Conservation (phyloP, 768 basidiomycete genomes). For the Mycena haematopus region DNA sequence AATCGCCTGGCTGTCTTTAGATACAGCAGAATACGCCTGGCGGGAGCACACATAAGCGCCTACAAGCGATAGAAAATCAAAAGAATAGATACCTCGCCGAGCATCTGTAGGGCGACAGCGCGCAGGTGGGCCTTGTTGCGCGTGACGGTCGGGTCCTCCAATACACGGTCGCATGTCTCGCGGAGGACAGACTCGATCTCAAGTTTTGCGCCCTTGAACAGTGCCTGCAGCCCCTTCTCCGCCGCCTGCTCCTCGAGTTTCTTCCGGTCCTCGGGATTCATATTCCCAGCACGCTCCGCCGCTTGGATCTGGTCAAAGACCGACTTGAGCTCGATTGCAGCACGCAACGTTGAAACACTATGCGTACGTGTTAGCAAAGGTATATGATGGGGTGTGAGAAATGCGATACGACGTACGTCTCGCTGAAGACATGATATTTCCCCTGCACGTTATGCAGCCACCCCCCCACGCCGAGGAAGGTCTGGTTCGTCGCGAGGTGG, state of each 20-base stretch:
- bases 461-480: slow-evolving; percentile 84
- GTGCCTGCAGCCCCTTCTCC: slow-evolving; percentile 88
- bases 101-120: slow-evolving; percentile 82
- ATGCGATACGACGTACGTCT: slow-evolving; percentile 65
- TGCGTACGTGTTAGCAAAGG: slow-evolving; percentile 2
- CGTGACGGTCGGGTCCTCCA: slow-evolving; percentile 61
- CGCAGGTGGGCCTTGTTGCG: slow-evolving; percentile 70
- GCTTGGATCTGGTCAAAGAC: slow-evolving; percentile 94
- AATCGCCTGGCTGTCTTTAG: slow-evolving; percentile 22
- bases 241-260: slow-evolving; percentile 91
- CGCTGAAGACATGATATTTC: slow-evolving; percentile 92
- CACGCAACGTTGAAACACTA: slow-evolving; percentile 83
- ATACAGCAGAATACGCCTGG: slow-evolving; percentile 32
- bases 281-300: slow-evolving; percentile 84
- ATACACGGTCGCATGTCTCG: slow-evolving; percentile 85
- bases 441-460: slow-evolving; percentile 94
- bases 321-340: slow-evolving; percentile 87
- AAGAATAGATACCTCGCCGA: slow-evolving; percentile 64
- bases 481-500: slow-evolving; percentile 74
- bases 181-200: slow-evolving; percentile 90
- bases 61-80: neutral
- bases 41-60: neutral
- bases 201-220: slow-evolving; percentile 95
- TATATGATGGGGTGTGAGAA: neutral
- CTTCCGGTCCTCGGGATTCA: slow-evolving; percentile 79